Evolutionary conservation across 1,139 yeast genomes (phyloP), one percentile per base, ranked within the genome.

Genomic region (Kurtzmaniella quercitrusa): DNA sequence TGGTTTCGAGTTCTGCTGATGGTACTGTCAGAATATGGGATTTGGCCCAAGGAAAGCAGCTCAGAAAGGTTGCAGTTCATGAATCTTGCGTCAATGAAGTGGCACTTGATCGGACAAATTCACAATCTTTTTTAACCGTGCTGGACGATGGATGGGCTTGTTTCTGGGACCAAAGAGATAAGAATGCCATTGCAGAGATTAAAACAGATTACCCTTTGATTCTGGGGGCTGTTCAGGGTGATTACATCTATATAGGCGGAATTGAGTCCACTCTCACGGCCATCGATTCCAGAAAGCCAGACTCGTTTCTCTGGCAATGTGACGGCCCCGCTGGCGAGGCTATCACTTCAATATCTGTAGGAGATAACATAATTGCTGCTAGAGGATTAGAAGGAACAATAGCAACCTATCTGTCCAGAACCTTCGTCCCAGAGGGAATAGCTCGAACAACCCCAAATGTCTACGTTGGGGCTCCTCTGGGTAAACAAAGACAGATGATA

Each of bases 111-210:
- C 52, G 59, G 2, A 48, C 51, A 14, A 27, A 39, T 25, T 9
- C 47, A 51, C 56, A 44, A 51, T 25, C 47, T 54, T 55, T 21
- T 57, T 67, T 74, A 2, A 73, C 84, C 25, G 89, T 79, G 3
- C 72, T 82, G 15, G 95, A 87, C 54, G 90, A 83, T 53, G 90
- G 91, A 0, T 48, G 60, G 3, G 66, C 77, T 1, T 65, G 67
- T 8, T 41, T 80, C 2, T 87, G 93, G 93, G 95, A 87, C 51
- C 66, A 69, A 17, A 63, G 89, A 44, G 70, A 75, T 12, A 82
- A 77, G 52, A 50, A 52, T 2, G 68, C 76, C 1, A 64, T 74
- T 0, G 54, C 55, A 3, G 56, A 51, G 18, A 61, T 80, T 40
- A 56, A 63, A 14, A 70, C 82, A 0, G 70, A 70, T 2, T 83